Percentiles rank a stretch among this genome's conserved stretches.
Evolutionary conservation across 352 stramenopile genomes (phyloP).

Genomic region (Hyaloperonospora arabidopsidis): DNA sequence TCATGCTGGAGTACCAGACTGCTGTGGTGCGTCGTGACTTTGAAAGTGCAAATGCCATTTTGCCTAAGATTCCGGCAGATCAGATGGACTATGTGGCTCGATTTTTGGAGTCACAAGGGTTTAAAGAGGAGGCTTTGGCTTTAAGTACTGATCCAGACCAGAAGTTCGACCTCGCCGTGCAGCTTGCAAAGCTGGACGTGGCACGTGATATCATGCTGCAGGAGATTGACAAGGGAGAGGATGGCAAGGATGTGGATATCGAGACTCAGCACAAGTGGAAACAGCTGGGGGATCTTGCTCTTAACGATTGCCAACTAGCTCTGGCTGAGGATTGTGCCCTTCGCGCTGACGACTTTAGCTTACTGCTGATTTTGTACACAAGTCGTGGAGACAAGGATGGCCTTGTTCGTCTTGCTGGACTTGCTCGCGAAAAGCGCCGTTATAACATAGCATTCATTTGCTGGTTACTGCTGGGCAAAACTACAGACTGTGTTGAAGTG

Average conservation of each 20-base stretch:
- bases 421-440: conserved; percentile 79
- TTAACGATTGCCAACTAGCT: conserved; percentile 89
- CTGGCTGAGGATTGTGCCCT: conserved; percentile 93
- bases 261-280: conserved; percentile 98
- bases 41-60: conserved; percentile 93
- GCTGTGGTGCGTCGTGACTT: conserved; percentile 97
- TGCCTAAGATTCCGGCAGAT: conserved; percentile 89
- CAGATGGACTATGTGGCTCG: conserved; percentile 79
- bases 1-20: conserved; percentile 98
- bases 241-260: conserved; percentile 84
- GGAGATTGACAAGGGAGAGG: conserved; percentile 54
- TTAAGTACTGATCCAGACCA: conserved; percentile 94
- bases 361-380: conserved; percentile 95
- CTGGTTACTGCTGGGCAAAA: conserved; percentile 91
- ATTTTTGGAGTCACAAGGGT: conserved; percentile 98
- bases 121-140: conserved; percentile 95
- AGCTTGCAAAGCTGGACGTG: conserved; percentile 94
- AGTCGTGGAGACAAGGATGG: conserved; percentile 90
- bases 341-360: conserved; percentile 93
- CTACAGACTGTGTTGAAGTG: conserved; percentile 93
- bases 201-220: conserved; percentile 91
- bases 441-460: conserved; percentile 97
- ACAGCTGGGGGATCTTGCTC: conserved; percentile 90
- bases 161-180: conserved; percentile 96
- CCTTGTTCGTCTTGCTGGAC: conserved; percentile 84